Conservation (phyloP, 176 grass and related monocot species). For the Eleusine indica region DNA sequence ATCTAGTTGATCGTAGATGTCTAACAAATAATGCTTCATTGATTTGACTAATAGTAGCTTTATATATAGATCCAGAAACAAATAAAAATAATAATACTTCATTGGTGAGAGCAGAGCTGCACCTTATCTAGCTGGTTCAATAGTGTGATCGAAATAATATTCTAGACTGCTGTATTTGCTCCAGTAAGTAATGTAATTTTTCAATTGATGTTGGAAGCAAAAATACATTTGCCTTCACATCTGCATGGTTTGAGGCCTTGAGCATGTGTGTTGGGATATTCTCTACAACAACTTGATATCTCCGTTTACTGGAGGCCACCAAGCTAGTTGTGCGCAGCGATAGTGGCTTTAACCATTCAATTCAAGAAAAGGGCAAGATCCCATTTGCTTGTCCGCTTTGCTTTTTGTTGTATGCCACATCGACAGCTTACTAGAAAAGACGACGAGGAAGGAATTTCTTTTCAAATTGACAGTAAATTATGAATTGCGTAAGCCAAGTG, state of each 20-base stretch:
- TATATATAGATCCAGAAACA: constrained; percentile 6
- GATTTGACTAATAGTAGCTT: constrained; percentile 21
- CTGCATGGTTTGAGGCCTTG: background rate
- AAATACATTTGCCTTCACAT: background rate
- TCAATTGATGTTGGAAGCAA: background rate
- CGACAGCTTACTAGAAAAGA: background rate
- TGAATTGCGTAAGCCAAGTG: constrained; percentile 36
- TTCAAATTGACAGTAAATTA: background rate
- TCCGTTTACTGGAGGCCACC: constrained; percentile 4
- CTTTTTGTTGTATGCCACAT: background rate
- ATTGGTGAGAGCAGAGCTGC: background rate
- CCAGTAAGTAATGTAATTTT: background rate
- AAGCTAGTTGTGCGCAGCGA: background rate
- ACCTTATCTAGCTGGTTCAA: background rate
- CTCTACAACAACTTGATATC: background rate
- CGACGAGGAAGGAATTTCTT: background rate
- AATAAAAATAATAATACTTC: constrained; percentile 11
- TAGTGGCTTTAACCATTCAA: constrained; percentile 32
- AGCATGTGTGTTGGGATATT: constrained; percentile 17
- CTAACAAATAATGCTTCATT: background rate
- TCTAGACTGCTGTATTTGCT: background rate
- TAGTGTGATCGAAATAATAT: constrained; percentile 9
- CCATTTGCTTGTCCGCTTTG: background rate
- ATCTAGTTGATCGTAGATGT: no score
- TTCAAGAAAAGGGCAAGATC: constrained; percentile 38